Conservation (phyloP, 805 yeast genomes). For the Wickerhamomyces rabaulensis region DNA sequence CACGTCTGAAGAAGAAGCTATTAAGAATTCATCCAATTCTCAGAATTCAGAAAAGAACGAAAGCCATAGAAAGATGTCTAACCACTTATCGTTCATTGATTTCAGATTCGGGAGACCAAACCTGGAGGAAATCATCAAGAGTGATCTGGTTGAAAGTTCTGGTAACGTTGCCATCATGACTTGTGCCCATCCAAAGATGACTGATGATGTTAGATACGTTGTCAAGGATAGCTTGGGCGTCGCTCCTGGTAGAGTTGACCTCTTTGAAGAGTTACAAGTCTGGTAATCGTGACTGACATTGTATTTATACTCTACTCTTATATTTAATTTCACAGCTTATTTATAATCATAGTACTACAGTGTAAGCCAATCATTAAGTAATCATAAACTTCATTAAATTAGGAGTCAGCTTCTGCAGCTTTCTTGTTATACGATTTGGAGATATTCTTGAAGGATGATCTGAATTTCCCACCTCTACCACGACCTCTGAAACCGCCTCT, state of each 20-base stretch:
- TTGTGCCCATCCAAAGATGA: slow-evolving; percentile 52
- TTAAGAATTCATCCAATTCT: background rate
- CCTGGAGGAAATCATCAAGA: slow-evolving; percentile 30
- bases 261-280: slow-evolving; percentile 52
- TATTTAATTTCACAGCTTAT: too few relatives aligned
- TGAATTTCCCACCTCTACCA: background rate
- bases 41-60: background rate
- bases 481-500: background rate
- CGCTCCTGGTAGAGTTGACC: slow-evolving; percentile 40
- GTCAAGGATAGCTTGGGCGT: slow-evolving; percentile 31
- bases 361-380: background rate
- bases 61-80: slow-evolving; percentile 2
- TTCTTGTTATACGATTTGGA: background rate
- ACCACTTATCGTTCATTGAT: slow-evolving; percentile 25
- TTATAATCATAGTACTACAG: too few relatives aligned
- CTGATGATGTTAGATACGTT: slow-evolving; percentile 44
- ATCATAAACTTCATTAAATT: background rate
- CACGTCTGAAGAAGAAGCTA: too few relatives aligned
- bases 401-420: background rate
- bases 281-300: too few relatives aligned
- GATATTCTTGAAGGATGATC: background rate
- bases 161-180: slow-evolving; percentile 42
- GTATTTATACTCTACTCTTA: too few relatives aligned
- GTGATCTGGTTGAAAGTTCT: slow-evolving; percentile 32
- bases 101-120: slow-evolving; percentile 43